phyloP scores from a whole-genome alignment of 1,284 basidiomycete genomes.

The Sporisorium graminicola region DNA sequence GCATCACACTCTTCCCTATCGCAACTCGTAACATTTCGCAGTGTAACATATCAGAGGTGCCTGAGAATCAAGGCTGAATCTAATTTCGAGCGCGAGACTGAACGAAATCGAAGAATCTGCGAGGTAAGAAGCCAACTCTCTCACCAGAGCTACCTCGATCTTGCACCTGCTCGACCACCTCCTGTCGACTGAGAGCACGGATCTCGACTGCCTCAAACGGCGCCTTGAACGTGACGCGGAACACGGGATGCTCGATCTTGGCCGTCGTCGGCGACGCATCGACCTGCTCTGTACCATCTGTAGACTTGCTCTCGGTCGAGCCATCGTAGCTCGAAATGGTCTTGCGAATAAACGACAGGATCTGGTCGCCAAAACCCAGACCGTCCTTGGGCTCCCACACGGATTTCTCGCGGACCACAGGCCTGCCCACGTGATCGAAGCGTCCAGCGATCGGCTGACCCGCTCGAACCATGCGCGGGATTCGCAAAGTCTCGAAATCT shows the following conservation, averaged over 20 bases:
- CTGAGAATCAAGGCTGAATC: not conserved
- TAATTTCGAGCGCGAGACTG: slow-evolving; percentile 6
- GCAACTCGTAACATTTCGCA: slow-evolving; percentile 1
- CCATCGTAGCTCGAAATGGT: slow-evolving; percentile 16
- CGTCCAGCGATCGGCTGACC: slow-evolving; percentile 74
- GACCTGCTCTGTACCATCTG: too few species aligned
- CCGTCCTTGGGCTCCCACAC: slow-evolving; percentile 83
- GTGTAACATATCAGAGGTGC: not conserved
- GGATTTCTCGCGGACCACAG: slow-evolving; percentile 77
- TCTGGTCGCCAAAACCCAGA: slow-evolving; percentile 79
- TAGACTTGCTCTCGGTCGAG: not conserved
- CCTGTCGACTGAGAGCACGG: slow-evolving; percentile 6
- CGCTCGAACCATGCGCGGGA: slow-evolving; percentile 66
- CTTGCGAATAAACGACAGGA: slow-evolving; percentile 75
- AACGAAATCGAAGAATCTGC: slow-evolving; percentile 53
- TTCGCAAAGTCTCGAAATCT: slow-evolving; percentile 68
- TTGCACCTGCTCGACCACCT: slow-evolving; percentile 40
- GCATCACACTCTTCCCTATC: slow-evolving; percentile 6
- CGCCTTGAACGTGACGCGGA: slow-evolving; percentile 48
- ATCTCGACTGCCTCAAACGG: slow-evolving; percentile 50
- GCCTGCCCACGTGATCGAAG: slow-evolving; percentile 76
- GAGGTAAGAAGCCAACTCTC: slow-evolving; percentile 53
- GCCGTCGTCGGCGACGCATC: too few species aligned
- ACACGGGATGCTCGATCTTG: slow-evolving; percentile 50
- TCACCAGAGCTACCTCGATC: slow-evolving; percentile 30